Evolutionary conservation across 805 yeast genomes (phyloP), one percentile per base, ranked within the genome.

Genomic region (Schizosaccharomyces lindneri): DNA sequence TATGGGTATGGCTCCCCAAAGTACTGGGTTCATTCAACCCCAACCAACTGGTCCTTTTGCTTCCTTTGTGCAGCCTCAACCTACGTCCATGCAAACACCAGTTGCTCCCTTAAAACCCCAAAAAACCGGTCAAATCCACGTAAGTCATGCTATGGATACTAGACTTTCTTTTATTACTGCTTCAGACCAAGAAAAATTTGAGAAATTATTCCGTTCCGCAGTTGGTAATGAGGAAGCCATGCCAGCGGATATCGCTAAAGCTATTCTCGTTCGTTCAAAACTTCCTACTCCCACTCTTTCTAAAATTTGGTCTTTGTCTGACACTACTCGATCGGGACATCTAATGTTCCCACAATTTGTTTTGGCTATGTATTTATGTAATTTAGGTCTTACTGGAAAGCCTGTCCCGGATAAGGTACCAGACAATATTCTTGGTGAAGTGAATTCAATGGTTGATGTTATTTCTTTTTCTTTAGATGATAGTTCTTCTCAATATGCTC

Each of bases 291-390:
- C 79, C 31, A 80, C 83, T 55, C 76, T 90, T 66, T 90, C 90
- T 2, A 87, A 81, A 66, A 84, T 90, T 64, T 90, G 97, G 97
- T n/a, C 24, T 15, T 36, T 90, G 63, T 79, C 95, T n/a, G 97
- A 90, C 69, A 83, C 95, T 1, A 85, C 82, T 66, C 84, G 81
- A 67, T 82, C 93, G 6, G 97, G 97, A 1, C 78, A 81, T 62
- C 78, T 90, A 64, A 73, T 90, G 66, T 90, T 89, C 69, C 97
- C 97, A 1, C 97, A 90, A 71, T 90, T 90, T 75, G 95, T 95
- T 17, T 75, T 90, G 65, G 88, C 95, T 19, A 81, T 90, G 76
- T 90, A 88, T 71, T 76, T 90, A 66, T 88, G 95, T 69, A 84
- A 85, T 66, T 72, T 81, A 68, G 84, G 84, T 0, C 76, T 86